Evolutionary conservation across 805 yeast species (phyloP).

Genomic region (Candida yuanshanica): DNA sequence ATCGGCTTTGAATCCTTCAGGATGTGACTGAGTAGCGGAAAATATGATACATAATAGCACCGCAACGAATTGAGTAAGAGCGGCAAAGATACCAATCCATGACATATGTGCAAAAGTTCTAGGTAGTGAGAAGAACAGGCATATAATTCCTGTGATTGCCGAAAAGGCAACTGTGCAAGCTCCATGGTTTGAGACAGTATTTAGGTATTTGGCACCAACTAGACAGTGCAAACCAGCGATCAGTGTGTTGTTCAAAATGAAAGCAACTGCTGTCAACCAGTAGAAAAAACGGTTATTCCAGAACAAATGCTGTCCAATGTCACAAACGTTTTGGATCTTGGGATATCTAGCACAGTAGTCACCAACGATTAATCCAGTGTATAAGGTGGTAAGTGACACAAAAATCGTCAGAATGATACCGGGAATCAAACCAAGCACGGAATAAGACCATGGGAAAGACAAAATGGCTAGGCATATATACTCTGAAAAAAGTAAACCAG

Average conservation of each 20-base stretch:
- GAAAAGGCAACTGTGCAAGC: slow-evolving; percentile 49
- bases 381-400: slow-evolving; percentile 44
- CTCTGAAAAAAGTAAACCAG: slow-evolving; percentile 54
- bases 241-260: slow-evolving; percentile 48
- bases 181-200: slow-evolving; percentile 45
- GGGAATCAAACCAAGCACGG: slow-evolving; percentile 53
- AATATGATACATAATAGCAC: slow-evolving; percentile 47
- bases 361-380: slow-evolving; percentile 50
- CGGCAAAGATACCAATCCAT: slow-evolving; percentile 45
- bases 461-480: slow-evolving; percentile 57
- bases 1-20: slow-evolving; percentile 33
- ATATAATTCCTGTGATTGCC: slow-evolving; percentile 42
- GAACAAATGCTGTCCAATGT: slow-evolving; percentile 52
- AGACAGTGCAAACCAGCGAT: slow-evolving; percentile 56
- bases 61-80: slow-evolving; percentile 52
- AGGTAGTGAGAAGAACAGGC: slow-evolving; percentile 48
- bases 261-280: slow-evolving; percentile 52
- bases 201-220: slow-evolving; percentile 54
- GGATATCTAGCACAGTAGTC: slow-evolving; percentile 53
- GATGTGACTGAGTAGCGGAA: slow-evolving; percentile 48
- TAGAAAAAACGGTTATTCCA: slow-evolving; percentile 47
- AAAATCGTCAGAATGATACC: slow-evolving; percentile 50
- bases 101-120: slow-evolving; percentile 52
- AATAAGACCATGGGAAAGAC: slow-evolving; percentile 65
- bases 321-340: slow-evolving; percentile 46